These are phyloP conservation scores for Echites panduratus DNA, from an alignment of 257 asterid genomes.

Conservation along the genomic window DNA sequence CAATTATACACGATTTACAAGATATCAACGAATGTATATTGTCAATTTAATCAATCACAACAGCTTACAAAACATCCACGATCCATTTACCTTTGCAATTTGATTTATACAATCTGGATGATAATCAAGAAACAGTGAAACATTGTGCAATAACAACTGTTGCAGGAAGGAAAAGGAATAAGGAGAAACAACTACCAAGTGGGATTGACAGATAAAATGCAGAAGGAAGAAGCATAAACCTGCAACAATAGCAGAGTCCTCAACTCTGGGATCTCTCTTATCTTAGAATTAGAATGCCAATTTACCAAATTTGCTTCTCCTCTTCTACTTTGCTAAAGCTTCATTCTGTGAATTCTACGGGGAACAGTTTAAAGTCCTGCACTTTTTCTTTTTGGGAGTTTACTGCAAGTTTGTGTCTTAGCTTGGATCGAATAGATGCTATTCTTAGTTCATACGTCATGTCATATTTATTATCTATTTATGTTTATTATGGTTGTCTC, in stretches of 20 bases:
- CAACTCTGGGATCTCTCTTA: neutral
- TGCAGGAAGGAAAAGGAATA: neutral
- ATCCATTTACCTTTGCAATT: neutral
- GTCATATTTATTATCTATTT: no score
- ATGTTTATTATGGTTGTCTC: no score
- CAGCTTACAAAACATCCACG: neutral
- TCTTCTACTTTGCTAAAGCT: neutral
- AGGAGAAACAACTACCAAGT: neutral
- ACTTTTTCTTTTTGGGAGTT: no score
- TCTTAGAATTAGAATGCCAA: neutral
- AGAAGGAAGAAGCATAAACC: neutral
- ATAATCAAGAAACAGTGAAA: neutral
- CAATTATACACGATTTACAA: neutral
- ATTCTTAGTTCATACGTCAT: no score
- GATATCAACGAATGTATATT: neutral
- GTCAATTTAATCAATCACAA: neutral
- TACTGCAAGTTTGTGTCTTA: no score
- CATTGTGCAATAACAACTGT: neutral
- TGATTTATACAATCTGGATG: neutral
- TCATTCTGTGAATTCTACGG: no score
- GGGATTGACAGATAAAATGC: neutral
- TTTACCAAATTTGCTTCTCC: neutral
- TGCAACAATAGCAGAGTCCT: neutral
- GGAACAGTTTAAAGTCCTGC: no score
- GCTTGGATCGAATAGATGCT: no score